Evolutionary conservation across 2,329 filamentous ascomycete genomes (phyloP).

Genomic region (Cladosporium sp.): DNA sequence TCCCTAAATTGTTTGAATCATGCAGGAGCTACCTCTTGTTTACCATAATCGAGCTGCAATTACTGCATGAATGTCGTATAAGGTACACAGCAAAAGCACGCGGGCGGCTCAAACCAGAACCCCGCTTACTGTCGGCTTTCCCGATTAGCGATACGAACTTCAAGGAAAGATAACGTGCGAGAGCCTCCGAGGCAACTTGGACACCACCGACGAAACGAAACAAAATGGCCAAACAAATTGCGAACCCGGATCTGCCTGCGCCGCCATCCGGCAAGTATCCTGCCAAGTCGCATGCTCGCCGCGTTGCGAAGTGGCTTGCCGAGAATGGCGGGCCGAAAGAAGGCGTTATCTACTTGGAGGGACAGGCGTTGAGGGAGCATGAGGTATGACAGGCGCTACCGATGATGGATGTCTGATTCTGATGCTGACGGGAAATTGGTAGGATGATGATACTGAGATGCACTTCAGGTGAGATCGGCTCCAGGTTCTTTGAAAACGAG

Average conservation of each 20-base stretch:
- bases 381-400: slow-evolving; percentile 50
- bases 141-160: slow-evolving; percentile 6
- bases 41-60: not conserved
- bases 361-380: slow-evolving; percentile 73
- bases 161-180: not conserved
- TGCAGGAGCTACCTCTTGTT: not conserved
- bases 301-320: slow-evolving; percentile 77
- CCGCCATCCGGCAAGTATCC: slow-evolving; percentile 62
- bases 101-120: slow-evolving; percentile 3
- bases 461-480: slow-evolving; percentile 67
- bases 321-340: slow-evolving; percentile 62
- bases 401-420: not conserved
- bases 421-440: not conserved
- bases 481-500: not conserved
- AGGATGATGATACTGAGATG: slow-evolving; percentile 79
- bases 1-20: not conserved
- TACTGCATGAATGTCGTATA: not conserved
- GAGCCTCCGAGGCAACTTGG: slow-evolving; percentile 20
- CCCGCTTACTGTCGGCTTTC: slow-evolving; percentile 8
- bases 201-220: slow-evolving; percentile 24
- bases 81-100: not conserved
- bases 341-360: slow-evolving; percentile 86
- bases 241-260: slow-evolving; percentile 37
- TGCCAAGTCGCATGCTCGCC: slow-evolving; percentile 80
- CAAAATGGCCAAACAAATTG: slow-evolving; percentile 30